Evolutionary conservation across 2,329 filamentous ascomycete genomes (phyloP).

Genomic region (Aspergillus terreus): DNA sequence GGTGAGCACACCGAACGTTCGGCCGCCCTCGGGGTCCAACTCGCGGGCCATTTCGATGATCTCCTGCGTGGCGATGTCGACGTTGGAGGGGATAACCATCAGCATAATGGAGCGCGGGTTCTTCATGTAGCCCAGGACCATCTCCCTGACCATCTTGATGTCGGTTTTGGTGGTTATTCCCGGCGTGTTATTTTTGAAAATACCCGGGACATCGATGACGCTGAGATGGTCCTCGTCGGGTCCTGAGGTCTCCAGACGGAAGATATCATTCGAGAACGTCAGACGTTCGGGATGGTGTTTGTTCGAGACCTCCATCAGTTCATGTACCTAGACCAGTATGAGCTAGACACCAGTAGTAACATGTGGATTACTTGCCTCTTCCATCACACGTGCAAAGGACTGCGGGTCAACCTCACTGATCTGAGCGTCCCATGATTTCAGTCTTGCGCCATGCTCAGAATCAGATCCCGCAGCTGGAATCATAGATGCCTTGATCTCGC

Average conservation of each 20-base stretch:
- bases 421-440: background rate
- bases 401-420: too few relatives aligned
- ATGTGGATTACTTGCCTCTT: too few relatives aligned
- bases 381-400: too few relatives aligned
- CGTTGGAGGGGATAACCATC: slow-evolving; percentile 41
- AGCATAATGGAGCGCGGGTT: slow-evolving; percentile 41
- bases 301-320: slow-evolving; percentile 21
- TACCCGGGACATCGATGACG: slow-evolving; percentile 46
- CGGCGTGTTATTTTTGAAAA: slow-evolving; percentile 38
- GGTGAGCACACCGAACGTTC: slow-evolving; percentile 51
- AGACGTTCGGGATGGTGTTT: slow-evolving; percentile 15
- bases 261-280: slow-evolving; percentile 41
- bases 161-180: slow-evolving; percentile 36
- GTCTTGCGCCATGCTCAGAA: background rate
- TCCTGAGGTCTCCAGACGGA: slow-evolving; percentile 42
- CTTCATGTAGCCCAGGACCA: slow-evolving; percentile 39
- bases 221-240: slow-evolving; percentile 39
- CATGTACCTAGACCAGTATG: slow-evolving; percentile 15
- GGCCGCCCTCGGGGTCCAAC: slow-evolving; percentile 31
- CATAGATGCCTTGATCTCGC: slow-evolving; percentile 31
- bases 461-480: slow-evolving; percentile 23
- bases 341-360: too few relatives aligned
- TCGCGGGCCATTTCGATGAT: slow-evolving; percentile 42
- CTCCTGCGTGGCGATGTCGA: slow-evolving; percentile 46
- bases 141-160: slow-evolving; percentile 34